A percentile compares a stretch with the other conserved stretches of the same genome.
phyloP scores from a whole-genome alignment of 2,329 filamentous ascomycete species.

The Penicillium rolfsii region DNA sequence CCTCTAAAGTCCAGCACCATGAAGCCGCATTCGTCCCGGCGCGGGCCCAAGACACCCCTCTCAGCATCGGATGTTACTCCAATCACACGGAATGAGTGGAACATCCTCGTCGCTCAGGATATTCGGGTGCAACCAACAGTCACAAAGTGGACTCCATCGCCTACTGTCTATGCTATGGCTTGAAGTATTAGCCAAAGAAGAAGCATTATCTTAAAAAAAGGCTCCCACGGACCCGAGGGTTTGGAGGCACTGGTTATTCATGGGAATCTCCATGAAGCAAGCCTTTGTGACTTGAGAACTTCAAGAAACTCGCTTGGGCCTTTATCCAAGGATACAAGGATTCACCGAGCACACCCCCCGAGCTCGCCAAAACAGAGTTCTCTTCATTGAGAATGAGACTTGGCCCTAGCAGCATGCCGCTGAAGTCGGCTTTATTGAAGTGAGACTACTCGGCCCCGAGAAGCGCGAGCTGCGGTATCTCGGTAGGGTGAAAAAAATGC shows the following conservation, averaged over 20 bases:
- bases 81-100: constrained; percentile 49
- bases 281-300: not conserved
- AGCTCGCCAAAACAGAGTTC: no score
- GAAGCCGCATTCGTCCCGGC: constrained; percentile 21
- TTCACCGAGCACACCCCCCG: no score
- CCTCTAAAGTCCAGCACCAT: constrained; percentile 4
- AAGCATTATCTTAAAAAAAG: not conserved
- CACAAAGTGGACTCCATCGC: constrained; percentile 45
- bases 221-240: not conserved
- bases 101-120: constrained; percentile 41
- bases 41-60: constrained; percentile 45
- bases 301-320: not conserved
- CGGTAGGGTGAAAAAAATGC: not conserved
- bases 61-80: constrained; percentile 50
- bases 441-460: not conserved
- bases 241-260: no score
- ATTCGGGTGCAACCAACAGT: constrained; percentile 37
- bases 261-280: not conserved
- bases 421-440: not conserved
- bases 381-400: no score
- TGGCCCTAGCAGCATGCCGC: not conserved
- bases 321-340: not conserved
- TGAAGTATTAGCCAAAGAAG: constrained; percentile 22
- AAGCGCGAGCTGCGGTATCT: not conserved
- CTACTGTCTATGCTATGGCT: constrained; percentile 36